Base-by-base conservation (phyloP, 179 eudicot genomes). In the Amaranthus tricolor region DNA sequence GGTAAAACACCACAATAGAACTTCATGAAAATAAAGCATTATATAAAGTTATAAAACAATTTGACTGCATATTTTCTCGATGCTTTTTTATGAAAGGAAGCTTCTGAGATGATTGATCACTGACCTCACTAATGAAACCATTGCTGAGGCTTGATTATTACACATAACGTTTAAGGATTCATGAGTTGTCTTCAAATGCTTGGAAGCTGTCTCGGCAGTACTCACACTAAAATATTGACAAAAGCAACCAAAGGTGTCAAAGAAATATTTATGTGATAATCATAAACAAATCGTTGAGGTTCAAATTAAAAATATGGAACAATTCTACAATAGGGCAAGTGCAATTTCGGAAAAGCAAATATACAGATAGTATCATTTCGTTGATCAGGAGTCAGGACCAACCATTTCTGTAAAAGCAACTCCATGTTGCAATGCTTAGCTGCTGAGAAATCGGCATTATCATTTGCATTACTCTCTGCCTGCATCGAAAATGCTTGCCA, bases 341-440 rank as follows among this genome's bases (percentile, higher is more conserved):
- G 13, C 51, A 69, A 13, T 54, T 7, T 47, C 43, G 48, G 40
- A 31, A 31, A 31, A 31, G 40, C 40, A 31, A 31, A 31, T 31
- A 3, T 31, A 31, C 40, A 31, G 40, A n/a, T 31, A 31, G 40
- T 31, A 31, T 31, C 1, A 31, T 31, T 31, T 53, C 50, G 15
- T 17, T 12, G 70, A 72, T 16, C 31, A 78, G 60, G 67, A 81
- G 69, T 16, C 31, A 78, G 40, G 21, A 66, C 74, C 62, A 77
- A 96, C 99, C 96, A 75, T 79, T 90, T 84, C 74, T 89, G 99
- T 62, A 89, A 81, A 55, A 96, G 91, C 77, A 87, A 74, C 85
- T 96, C 99, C 89, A 96, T 86, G 52, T 96, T 91, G 62, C 98
- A 96, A 81, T 96, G 98, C 77, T 93, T 93, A 65, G 98, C 99